Evolutionary conservation across 2,329 filamentous ascomycete genomes (phyloP), one percentile per base, ranked within the genome.

Genomic region (Verticillium klebahnii): DNA sequence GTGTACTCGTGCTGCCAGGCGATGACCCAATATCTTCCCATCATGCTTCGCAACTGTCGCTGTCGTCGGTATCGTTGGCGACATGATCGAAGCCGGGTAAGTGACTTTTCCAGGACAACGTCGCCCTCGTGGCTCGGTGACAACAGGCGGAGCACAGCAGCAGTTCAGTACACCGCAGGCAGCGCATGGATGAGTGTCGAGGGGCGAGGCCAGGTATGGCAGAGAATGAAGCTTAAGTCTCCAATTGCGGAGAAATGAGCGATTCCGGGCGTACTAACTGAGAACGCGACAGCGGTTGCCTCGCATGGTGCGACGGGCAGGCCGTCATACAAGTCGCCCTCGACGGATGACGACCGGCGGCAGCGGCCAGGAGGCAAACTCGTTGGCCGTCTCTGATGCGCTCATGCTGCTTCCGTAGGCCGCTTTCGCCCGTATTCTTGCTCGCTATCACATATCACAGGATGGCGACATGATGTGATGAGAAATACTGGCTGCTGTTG

Each of bases 301-400:
- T 66, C 61, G 61, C 45, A 60, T 25, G 25, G 61, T 65, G 58
- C 40, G 54, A 65, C 64, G 29, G 17, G 31, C 59, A 58, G 32
- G 45, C 36, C 60, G 62, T 40, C 36, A 57, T 54, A 57, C 32
- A 55, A 58, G 58, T 61, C 61, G 56, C 60, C 64, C 64, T 65
- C 64, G 62, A 64, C 36, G 40, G n/a, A 50, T 50, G 19, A 25
- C n/a, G n/a, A 50, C 40, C 9, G n/a, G n/a, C 40, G 5, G 40
- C 12, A 7, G 40, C 9, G 8, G 11, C 40, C 19, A n/a, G n/a
- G 8, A 12, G 19, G 40, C 40, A 50, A 50, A 50, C 40, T 50
- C n/a, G 40, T n/a, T 50, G 40, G 9, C n/a, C n/a, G 40, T 50
- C 19, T 8, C 19, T 50, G 40, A 23, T 19, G 19, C 40, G n/a